Base-by-base conservation (phyloP, 116 monocot species). In the Dioscorea cayenensis region DNA sequence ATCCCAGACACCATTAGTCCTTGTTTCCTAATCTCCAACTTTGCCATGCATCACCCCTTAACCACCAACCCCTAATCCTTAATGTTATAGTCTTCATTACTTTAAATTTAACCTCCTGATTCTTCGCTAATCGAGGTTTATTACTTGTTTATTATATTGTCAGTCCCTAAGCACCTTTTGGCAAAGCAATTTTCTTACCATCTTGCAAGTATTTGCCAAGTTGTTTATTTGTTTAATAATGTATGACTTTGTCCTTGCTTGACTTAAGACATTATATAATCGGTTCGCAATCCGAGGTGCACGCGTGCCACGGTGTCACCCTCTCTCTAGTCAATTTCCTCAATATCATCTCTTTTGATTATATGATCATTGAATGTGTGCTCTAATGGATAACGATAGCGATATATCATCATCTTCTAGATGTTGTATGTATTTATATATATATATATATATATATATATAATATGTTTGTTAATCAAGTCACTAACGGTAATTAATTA, bases 11-110 rank as follows among this genome's bases (percentile, higher is more conserved):
- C 74, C 59, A n/a, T 10, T 11, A 23, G 58, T 55, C 36, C 65
- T 48, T 75, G 74, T 75, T 75, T 75, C 74, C 74, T 35, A 65
- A 28, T 21, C 52, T 48, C 58, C 66, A 60, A 52, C 74, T 66
- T 19, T 62, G 62, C 23, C 62, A 62, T 20, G 25, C 62, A 20
- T 23, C n/a, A 62, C 20, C 20, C 6, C 62, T 27, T 23, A 62
- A 62, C 10, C 21, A 27, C n/a, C 18, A 27, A 11, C 11, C 7
- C 21, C 23, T 16, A n/a, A 16, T 16, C 55, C 55, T n/a, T 16
- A 55, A 55, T n/a, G 10, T 32, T 32, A 32, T 55, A 18, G 5
- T 16, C n/a, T 18, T 55, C 16, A 55, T n/a, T 55, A 18, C 19
- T 55, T 55, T 55, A 55, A 62, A 11, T 6, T 23, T 7, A 62